These are phyloP conservation scores for Zopfia rhizophila DNA, from an alignment of 2,329 filamentous ascomycete genomes.

Conservation along the genomic window DNA sequence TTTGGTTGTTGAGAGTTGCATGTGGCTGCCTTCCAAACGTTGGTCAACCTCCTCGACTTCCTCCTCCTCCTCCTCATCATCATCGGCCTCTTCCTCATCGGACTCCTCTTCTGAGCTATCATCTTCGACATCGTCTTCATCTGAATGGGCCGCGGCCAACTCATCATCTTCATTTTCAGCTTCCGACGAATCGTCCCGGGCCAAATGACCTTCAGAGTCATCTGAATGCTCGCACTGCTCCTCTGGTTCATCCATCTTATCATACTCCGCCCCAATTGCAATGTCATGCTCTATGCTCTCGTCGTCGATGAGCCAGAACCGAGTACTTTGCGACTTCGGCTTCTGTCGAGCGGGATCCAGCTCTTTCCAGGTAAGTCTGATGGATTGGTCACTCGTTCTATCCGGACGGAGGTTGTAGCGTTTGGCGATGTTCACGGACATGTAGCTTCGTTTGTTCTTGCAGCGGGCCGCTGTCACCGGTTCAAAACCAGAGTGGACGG, in stretches of 20 bases:
- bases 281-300: background rate
- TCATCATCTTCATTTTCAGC: too few species aligned
- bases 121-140: too few species aligned
- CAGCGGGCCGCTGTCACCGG: background rate
- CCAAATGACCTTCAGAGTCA: too few species aligned
- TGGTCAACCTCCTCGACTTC: too few species aligned
- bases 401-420: background rate
- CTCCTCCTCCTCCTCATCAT: too few species aligned
- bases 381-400: background rate
- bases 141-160: too few species aligned
- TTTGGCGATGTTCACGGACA: background rate
- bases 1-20: too few species aligned
- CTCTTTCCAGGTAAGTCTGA: slow-evolving; percentile 1
- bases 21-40: too few species aligned
- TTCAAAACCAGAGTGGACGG: background rate
- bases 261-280: background rate
- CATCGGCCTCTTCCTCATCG: too few species aligned
- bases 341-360: background rate
- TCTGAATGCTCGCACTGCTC: too few species aligned
- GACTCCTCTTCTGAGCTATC: too few species aligned
- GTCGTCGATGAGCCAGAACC: slow-evolving; percentile 1
- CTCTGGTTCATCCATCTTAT: slow-evolving; percentile 1
- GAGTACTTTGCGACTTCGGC: background rate
- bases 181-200: too few species aligned
- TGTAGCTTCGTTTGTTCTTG: slow-evolving; percentile 1